Evolutionary conservation across 2,329 filamentous ascomycete species (phyloP), one percentile per base, ranked within the genome.

Genomic region (Stagonosporopsis tanaceti): DNA sequence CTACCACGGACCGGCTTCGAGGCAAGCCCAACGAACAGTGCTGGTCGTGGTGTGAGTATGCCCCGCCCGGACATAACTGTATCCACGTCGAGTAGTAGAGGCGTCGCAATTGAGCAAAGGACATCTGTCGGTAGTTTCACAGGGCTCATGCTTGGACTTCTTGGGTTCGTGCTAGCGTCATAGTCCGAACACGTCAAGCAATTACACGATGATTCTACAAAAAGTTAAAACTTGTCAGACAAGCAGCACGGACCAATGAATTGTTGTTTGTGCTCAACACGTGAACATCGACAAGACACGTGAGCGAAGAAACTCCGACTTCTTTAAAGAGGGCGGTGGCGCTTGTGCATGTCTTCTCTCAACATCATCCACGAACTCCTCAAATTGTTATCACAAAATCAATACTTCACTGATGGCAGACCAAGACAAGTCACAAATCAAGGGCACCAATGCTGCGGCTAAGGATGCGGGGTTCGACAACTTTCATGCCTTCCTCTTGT

Each of bases 1-100:
- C 9, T 65, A 20, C 50, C 64, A 2, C 62, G 47, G 47, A 63
- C 63, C 8, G 67, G 63, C 4, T 68, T 65, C 34, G 67, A 67
- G 9, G 63, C 68, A 15, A 68, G 59, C 24, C 47, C 63, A 25
- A 72, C 70, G 3, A 30, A 54, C 6, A 41, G 38, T 44, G 62
- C 57, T 25, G 37, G 47, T 6, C 32, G 47, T 14, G 53, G 32
- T 7, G 39, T 44, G 20, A n/a, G 7, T 34, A 40, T 27, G 9
- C 39, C 47, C 25, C 27, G 25, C 5, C 15, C 27, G 6, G 28
- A 20, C 1, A 14, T 24, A 2, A 34, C 17, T n/a, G 35, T 32
- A 4, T 28, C 40, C 15, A 30, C 41, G 12, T 51, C 53, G 17
- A 47, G 27, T 30, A 56, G 53, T n/a, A 51, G 15, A 46, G 53